phyloP scores from a whole-genome alignment of 208 protist genomes.

The Jaenimonas drosophilae region DNA sequence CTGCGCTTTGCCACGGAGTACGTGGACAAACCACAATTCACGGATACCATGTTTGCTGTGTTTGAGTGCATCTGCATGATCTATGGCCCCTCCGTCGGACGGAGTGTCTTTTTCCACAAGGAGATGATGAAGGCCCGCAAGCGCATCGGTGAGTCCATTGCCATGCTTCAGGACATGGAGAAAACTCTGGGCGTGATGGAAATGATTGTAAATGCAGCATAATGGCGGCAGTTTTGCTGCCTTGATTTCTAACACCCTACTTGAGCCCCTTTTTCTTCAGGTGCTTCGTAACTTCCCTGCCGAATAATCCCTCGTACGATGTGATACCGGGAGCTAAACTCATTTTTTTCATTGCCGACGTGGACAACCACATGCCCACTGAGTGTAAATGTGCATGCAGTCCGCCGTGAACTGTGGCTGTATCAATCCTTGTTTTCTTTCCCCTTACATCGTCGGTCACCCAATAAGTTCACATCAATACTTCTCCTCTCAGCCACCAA shows the following conservation, averaged over 20 bases:
- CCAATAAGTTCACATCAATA: background rate
- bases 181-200: conserved; percentile 69
- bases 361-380: too few species aligned
- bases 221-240: conserved; percentile 2
- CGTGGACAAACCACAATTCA: conserved; percentile 70
- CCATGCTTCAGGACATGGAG: conserved; percentile 52
- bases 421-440: background rate
- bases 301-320: too few species aligned
- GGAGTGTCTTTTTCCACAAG: conserved; percentile 64
- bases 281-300: too few species aligned
- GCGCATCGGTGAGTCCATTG: conserved; percentile 43
- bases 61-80: conserved; percentile 78
- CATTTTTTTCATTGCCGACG: too few species aligned
- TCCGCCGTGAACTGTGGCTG: too few species aligned
- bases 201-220: conserved; percentile 58
- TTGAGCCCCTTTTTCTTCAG: too few species aligned
- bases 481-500: conserved; percentile 1
- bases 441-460: background rate
- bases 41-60: conserved; percentile 58
- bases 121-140: conserved; percentile 65
- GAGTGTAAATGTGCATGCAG: too few species aligned
- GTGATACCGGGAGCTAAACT: too few species aligned
- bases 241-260: background rate
- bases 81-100: conserved; percentile 44
- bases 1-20: conserved; percentile 65